Conservation (phyloP, 768 basidiomycete genomes). For the Glaciozyma antarctica region DNA sequence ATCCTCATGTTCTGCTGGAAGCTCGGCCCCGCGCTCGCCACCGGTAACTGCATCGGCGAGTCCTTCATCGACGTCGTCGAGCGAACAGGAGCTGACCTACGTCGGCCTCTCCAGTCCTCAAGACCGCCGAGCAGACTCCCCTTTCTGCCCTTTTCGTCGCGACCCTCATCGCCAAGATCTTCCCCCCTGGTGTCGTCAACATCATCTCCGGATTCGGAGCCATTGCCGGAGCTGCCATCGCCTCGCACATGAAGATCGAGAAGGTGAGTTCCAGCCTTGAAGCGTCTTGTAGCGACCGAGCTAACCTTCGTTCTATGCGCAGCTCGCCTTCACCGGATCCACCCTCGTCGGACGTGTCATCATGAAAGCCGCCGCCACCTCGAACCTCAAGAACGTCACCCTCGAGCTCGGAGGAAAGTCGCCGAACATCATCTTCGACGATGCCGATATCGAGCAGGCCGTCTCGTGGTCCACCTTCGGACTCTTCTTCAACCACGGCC, state of each 20-base stretch:
- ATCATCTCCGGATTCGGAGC: slow-evolving; percentile 62
- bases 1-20: slow-evolving; percentile 59
- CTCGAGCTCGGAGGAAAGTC: slow-evolving; percentile 56
- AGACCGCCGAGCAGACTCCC: slow-evolving; percentile 34
- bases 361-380: slow-evolving; percentile 66
- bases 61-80: too few species aligned
- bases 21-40: slow-evolving; percentile 63
- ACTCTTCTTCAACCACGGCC: slow-evolving; percentile 69
- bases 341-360: slow-evolving; percentile 69
- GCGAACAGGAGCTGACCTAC: too few species aligned
- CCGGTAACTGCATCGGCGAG: slow-evolving; percentile 56
- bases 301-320: not conserved
- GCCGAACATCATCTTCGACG: slow-evolving; percentile 50
- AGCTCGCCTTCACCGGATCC: slow-evolving; percentile 74
- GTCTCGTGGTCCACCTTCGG: slow-evolving; percentile 48
- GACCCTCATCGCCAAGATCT: slow-evolving; percentile 53
- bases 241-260: slow-evolving; percentile 54
- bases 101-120: not conserved
- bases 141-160: slow-evolving; percentile 35
- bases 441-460: slow-evolving; percentile 36
- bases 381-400: slow-evolving; percentile 74
- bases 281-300: not conserved
- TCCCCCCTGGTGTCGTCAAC: slow-evolving; percentile 55
- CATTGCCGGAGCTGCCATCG: slow-evolving; percentile 61
- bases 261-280: slow-evolving; percentile 41